These are phyloP conservation scores for Bondarzewia mesenterica DNA, from an alignment of 1,284 basidiomycete genomes.

Conservation along the genomic window DNA sequence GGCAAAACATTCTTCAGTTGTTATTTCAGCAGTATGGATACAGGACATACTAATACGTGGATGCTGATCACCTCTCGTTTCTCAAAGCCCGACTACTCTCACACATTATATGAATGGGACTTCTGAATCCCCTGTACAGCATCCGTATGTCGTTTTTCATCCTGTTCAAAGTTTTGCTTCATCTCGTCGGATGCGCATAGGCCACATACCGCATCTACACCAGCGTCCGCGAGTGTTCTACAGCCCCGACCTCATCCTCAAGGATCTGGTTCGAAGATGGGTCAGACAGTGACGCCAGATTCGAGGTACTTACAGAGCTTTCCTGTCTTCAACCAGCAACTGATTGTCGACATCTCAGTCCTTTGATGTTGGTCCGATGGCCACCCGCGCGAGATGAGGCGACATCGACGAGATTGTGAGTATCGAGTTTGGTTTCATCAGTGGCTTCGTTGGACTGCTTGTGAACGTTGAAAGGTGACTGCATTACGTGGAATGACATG, in stretches of 20 bases:
- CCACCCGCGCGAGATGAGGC: too few relatives aligned
- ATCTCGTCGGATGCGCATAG: not conserved
- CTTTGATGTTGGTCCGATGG: too few relatives aligned
- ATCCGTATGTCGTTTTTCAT: slow-evolving; percentile 25
- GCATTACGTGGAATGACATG: not conserved
- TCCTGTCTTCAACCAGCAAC: not conserved
- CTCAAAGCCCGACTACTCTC: slow-evolving; percentile 39
- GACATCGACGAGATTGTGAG: too few relatives aligned
- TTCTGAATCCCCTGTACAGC: slow-evolving; percentile 32
- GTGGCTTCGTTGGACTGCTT: too few relatives aligned
- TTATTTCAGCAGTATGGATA: too few relatives aligned
- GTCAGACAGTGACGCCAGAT: slow-evolving; percentile 43
- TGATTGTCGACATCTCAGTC: not conserved
- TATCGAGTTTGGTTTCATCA: too few relatives aligned
- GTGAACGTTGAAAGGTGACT: not conserved
- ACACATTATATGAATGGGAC: slow-evolving; percentile 33
- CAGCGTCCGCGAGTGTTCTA: not conserved
- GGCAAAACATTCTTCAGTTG: not conserved
- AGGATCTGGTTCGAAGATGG: not conserved
- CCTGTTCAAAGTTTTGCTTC: not conserved
- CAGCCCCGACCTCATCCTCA: too few relatives aligned
- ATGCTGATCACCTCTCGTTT: not conserved
- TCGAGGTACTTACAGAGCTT: slow-evolving; percentile 26
- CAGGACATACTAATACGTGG: not conserved
- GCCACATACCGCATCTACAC: not conserved